Evolutionary conservation across 2,329 filamentous ascomycete genomes (phyloP).

Genomic region (Arthrobotrys megalospora): DNA sequence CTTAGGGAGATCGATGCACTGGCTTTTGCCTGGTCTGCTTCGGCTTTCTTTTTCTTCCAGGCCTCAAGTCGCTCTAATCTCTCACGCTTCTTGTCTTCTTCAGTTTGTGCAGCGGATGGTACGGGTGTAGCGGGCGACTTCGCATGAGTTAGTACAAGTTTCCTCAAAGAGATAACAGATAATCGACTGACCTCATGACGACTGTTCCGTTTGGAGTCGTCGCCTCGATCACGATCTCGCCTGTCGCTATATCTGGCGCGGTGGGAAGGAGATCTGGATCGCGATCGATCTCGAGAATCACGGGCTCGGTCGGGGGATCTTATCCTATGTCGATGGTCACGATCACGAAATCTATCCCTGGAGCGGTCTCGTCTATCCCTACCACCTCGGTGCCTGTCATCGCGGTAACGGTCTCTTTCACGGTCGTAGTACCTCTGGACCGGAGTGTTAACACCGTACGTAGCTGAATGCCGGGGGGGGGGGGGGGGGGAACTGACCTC

Average conservation of each 20-base stretch:
- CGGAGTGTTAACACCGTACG: neutral
- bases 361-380: conserved; percentile 62
- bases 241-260: conserved; percentile 49
- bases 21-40: conserved; percentile 64
- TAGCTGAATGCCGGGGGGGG: no score
- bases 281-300: conserved; percentile 61
- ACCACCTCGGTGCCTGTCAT: conserved; percentile 63
- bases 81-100: conserved; percentile 65
- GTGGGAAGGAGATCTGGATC: conserved; percentile 17
- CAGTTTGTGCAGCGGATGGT: conserved; percentile 60
- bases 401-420: conserved; percentile 63
- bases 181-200: conserved; percentile 61
- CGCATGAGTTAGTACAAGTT: conserved; percentile 2
- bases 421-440: conserved; percentile 56
- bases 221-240: conserved; percentile 63
- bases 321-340: conserved; percentile 61
- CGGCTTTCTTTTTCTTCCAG: conserved; percentile 65
- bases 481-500: conserved; percentile 29
- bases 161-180: neutral
- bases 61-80: conserved; percentile 64
- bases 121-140: conserved; percentile 62
- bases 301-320: conserved; percentile 59
- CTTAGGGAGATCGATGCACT: conserved; percentile 63
- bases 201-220: conserved; percentile 59
- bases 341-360: conserved; percentile 63